A percentile compares a stretch with the other conserved stretches of the same genome.
phyloP scores from a whole-genome alignment of 139 green algal genomes.

The Micractinium conductrix region DNA sequence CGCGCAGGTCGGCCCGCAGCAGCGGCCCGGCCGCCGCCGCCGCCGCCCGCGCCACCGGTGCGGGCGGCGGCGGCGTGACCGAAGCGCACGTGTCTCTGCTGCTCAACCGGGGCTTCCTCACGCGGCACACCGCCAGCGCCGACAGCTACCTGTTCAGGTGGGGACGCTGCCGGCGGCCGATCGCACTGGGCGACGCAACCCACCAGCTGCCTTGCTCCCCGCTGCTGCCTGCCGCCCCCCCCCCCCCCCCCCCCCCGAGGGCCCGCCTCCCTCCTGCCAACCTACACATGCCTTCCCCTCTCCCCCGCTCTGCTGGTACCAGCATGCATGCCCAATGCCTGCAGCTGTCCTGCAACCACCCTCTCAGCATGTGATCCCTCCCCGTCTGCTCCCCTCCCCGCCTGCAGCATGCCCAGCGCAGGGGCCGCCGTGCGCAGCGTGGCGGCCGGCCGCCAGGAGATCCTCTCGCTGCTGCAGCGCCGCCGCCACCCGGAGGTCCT shows the following conservation, averaged over 20 bases:
- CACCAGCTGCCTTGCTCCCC: no score
- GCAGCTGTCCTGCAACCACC: no score
- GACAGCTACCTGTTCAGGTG: conserved; percentile 54
- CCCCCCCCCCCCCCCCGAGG: no score
- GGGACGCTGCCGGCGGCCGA: no score
- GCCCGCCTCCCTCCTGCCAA: no score
- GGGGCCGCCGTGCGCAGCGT: conserved; percentile 49
- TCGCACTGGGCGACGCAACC: no score
- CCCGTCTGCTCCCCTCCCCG: no score
- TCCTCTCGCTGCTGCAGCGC: conserved; percentile 45
- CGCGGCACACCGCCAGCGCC: conserved; percentile 2
- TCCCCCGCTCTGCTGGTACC: no score
- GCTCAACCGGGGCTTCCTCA: conserved; percentile 48
- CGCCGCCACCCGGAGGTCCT: conserved; percentile 51
- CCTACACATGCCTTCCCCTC: no score
- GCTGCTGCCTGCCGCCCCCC: no score
- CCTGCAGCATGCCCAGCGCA: conserved; percentile 43
- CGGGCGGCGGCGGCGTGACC: conserved; percentile 9
- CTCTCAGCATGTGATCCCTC: no score
- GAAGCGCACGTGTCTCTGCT: conserved; percentile 54
- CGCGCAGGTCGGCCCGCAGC: not conserved
- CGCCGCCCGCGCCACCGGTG: not conserved
- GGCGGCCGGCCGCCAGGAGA: conserved; percentile 42
- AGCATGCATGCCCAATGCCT: no score
- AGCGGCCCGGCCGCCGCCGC: not conserved